Percentiles rank a stretch among this genome's conserved stretches.
Evolutionary conservation across 2,329 filamentous ascomycete genomes (phyloP).

Genomic region (Amauroascus verrucosus): DNA sequence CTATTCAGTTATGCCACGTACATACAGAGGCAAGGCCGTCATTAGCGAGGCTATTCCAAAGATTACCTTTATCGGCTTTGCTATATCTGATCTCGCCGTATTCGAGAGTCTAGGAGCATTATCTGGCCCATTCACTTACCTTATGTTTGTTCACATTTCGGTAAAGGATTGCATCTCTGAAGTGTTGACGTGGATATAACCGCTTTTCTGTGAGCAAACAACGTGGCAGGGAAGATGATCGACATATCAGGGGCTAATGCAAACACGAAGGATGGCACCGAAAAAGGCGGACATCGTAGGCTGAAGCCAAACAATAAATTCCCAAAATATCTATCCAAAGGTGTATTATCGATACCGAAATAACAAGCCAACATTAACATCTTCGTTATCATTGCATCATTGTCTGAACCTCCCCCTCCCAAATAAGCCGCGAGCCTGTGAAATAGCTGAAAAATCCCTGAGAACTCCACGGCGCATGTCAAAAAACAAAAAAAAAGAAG

Average conservation of each 20-base stretch:
- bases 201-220: neutral
- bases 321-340: neutral
- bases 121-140: neutral
- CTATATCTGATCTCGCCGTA: neutral
- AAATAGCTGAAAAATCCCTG: neutral
- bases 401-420: neutral
- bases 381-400: neutral
- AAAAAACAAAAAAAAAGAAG: no score
- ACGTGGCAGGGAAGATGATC: neutral
- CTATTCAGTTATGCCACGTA: conserved; percentile 6
- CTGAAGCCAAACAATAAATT: neutral
- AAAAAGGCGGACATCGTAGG: neutral
- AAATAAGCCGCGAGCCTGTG: neutral
- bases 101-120: neutral
- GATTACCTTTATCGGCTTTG: neutral
- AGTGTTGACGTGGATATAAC: neutral
- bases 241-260: neutral
- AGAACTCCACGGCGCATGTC: neutral
- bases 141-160: neutral
- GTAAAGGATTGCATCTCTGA: neutral
- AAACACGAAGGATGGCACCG: neutral
- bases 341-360: neutral
- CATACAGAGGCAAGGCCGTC: neutral
- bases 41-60: neutral
- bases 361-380: neutral